Conservation (phyloP, 1,284 basidiomycete genomes). For the Rhodotorula glutinis region DNA sequence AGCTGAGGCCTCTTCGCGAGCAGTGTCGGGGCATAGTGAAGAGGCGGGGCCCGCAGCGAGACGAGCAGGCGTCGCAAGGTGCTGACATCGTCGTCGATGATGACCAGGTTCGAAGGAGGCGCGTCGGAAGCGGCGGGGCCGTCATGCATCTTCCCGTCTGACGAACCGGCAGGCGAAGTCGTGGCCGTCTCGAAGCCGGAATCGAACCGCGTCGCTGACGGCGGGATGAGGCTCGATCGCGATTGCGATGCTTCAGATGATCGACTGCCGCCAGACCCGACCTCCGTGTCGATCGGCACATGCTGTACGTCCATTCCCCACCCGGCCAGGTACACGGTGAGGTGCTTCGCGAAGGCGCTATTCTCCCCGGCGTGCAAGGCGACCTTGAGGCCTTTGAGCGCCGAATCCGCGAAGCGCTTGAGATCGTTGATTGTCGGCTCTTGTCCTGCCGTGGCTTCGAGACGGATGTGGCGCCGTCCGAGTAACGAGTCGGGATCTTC, state of each 20-base stretch:
- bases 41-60: conserved; percentile 32
- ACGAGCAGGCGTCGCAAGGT: conserved; percentile 66
- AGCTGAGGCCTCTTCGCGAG: conserved; percentile 69
- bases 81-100: conserved; percentile 83
- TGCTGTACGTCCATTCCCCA: conserved; percentile 92
- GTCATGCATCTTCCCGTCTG: not conserved
- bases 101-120: conserved; percentile 56
- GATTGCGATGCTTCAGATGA: not conserved
- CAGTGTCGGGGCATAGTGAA: conserved; percentile 33
- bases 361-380: conserved; percentile 74
- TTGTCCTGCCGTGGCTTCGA: conserved; percentile 44
- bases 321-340: conserved; percentile 83
- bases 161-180: conserved; percentile 1
- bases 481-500: conserved; percentile 42
- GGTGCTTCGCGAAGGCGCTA: conserved; percentile 80
- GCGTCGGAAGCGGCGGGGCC: conserved; percentile 16
- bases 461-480: conserved; percentile 47
- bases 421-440: conserved; percentile 56
- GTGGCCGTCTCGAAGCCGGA: conserved; percentile 39
- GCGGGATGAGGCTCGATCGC: not conserved
- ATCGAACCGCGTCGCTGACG: conserved; percentile 30
- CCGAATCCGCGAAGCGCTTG: conserved; percentile 67
- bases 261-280: conserved; percentile 9
- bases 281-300: conserved; percentile 57
- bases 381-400: conserved; percentile 72